phyloP scores from a whole-genome alignment of 2,329 filamentous ascomycete genomes.

The Emergomyces africanus region DNA sequence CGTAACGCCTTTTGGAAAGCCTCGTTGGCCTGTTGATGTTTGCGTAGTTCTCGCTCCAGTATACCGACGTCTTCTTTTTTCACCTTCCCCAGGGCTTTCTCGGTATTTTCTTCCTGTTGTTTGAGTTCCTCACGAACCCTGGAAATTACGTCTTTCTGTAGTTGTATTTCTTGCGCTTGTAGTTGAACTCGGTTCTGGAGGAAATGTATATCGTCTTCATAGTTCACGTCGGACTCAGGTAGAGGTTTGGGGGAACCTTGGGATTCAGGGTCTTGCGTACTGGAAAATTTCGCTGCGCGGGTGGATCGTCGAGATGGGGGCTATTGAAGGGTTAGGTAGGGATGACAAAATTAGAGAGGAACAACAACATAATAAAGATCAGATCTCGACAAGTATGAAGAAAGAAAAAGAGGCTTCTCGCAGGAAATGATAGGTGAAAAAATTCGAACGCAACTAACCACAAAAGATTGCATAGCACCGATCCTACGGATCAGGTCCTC shows the following conservation, averaged over 20 bases:
- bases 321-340: slow-evolving; percentile 15
- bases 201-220: slow-evolving; percentile 71
- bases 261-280: slow-evolving; percentile 37
- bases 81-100: slow-evolving; percentile 66
- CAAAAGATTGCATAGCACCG: slow-evolving; percentile 69
- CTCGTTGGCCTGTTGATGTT: slow-evolving; percentile 95
- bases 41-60: slow-evolving; percentile 84
- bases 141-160: slow-evolving; percentile 72
- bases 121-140: slow-evolving; percentile 75
- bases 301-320: slow-evolving; percentile 26
- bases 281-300: slow-evolving; percentile 23
- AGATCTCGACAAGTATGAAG: not conserved
- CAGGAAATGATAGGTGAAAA: slow-evolving; percentile 8
- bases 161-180: slow-evolving; percentile 83
- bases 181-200: slow-evolving; percentile 85
- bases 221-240: slow-evolving; percentile 44
- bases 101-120: slow-evolving; percentile 74
- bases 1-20: slow-evolving; percentile 95
- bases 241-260: slow-evolving; percentile 35
- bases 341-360: not conserved
- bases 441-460: slow-evolving; percentile 31
- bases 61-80: slow-evolving; percentile 80
- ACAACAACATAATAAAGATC: not conserved
- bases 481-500: slow-evolving; percentile 64
- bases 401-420: not conserved